Conservation (phyloP, 768 basidiomycete genomes). For the Pluteus cervinus region DNA sequence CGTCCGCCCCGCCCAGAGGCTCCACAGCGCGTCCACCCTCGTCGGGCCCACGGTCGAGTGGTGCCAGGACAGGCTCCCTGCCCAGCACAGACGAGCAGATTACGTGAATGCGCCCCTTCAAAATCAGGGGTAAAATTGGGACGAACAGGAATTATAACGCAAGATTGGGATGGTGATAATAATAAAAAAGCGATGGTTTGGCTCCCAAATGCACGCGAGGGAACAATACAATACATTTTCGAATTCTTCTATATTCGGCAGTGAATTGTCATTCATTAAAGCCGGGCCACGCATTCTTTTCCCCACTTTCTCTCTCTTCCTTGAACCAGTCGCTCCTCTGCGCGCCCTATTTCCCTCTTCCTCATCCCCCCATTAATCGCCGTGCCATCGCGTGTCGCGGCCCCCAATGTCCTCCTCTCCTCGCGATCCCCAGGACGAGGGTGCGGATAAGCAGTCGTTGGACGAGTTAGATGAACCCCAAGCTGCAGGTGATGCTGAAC, state of each 20-base stretch:
- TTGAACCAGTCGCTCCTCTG: conserved; percentile 30
- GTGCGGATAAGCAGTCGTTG: conserved; percentile 45
- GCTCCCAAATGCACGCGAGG: conserved; percentile 56
- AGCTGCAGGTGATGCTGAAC: conserved; percentile 30
- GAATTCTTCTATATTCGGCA: conserved; percentile 64
- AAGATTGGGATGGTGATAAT: conserved; percentile 48
- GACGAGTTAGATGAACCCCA: conserved; percentile 55
- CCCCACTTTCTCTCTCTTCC: conserved; percentile 50
- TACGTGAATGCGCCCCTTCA: conserved; percentile 58
- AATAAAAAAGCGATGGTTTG: conserved; percentile 54
- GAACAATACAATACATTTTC: conserved; percentile 55
- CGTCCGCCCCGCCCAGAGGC: too few relatives aligned
- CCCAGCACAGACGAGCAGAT: conserved; percentile 24
- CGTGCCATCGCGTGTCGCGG: conserved; percentile 22
- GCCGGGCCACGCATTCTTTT: conserved; percentile 57
- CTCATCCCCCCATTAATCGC: conserved; percentile 14
- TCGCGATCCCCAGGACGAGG: conserved; percentile 43
- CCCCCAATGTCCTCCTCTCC: conserved; percentile 59
- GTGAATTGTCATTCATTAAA: conserved; percentile 69
- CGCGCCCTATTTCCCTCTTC: conserved; percentile 21
- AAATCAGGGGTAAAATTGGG: conserved; percentile 52
- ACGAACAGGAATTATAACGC: conserved; percentile 40
- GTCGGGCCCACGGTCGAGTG: too few relatives aligned
- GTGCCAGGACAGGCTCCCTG: too few relatives aligned
- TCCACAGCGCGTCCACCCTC: too few relatives aligned